Evolutionary conservation across 192 early-diverging fungal genomes (phyloP).

Genomic region (Ambispora gerdemannii): DNA sequence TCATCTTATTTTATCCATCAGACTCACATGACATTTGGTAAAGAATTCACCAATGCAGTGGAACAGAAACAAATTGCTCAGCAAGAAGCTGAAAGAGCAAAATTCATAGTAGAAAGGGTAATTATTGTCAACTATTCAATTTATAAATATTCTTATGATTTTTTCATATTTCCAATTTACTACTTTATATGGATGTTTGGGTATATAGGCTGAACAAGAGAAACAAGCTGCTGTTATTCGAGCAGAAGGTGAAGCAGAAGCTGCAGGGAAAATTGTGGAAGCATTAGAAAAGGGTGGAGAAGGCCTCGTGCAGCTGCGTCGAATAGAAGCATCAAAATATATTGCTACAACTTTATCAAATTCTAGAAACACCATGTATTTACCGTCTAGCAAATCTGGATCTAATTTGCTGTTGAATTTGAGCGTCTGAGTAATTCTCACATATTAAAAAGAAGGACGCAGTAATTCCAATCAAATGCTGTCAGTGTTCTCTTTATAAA

Average conservation of each 20-base stretch:
- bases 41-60: conserved; percentile 97
- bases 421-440: conserved; percentile 36
- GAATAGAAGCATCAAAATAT: conserved; percentile 96
- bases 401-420: conserved; percentile 78
- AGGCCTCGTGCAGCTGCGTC: conserved; percentile 90
- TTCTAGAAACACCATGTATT: conserved; percentile 85
- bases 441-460: too few species aligned
- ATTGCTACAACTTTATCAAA: conserved; percentile 85
- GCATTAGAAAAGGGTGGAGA: conserved; percentile 88
- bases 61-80: conserved; percentile 99
- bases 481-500: too few species aligned
- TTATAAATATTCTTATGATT: not conserved
- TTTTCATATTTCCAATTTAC: not conserved
- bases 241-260: conserved; percentile 96
- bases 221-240: conserved; percentile 95
- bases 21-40: conserved; percentile 99
- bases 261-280: conserved; percentile 88
- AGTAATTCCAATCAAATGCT: too few species aligned
- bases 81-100: conserved; percentile 98
- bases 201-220: conserved; percentile 84
- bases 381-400: conserved; percentile 64
- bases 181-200: not conserved
- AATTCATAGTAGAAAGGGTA: conserved; percentile 91
- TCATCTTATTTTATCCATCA: conserved; percentile 34
- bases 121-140: not conserved